Base-by-base conservation (phyloP, 2,329 filamentous ascomycete genomes). In the Neocatenulostroma microsporum region DNA sequence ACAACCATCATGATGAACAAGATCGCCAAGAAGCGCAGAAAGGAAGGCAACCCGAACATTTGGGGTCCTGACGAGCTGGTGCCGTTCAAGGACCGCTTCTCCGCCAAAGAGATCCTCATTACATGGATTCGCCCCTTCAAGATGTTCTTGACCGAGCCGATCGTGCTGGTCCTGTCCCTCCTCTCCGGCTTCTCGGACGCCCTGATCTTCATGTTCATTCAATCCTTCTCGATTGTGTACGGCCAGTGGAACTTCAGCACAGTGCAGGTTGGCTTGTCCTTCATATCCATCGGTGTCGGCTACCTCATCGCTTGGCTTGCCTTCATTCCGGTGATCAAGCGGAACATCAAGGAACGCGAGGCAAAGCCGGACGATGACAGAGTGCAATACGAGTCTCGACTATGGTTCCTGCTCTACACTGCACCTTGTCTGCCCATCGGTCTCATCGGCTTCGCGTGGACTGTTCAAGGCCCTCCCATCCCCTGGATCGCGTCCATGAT, bases 151-250 rank as follows among this genome's bases (percentile, higher is more conserved):
- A 82, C 76, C 1, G 82, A 87, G 62, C 81, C 82, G 7, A 87
- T 86, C 40, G 82, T 86, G 7, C 66, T 84, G 12, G 74, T 73
- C 11, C 66, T 85, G 6, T 85, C 82, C 1, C 70, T 85, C 0
- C 76, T 86, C 2, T 82, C 76, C 3, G 81, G 82, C 26, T 86
- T 86, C 66, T 79, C 76, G 10, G 82, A 85, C 40, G 80, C 80
- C 8, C 71, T 86, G 5, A 84, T 86, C 60, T 86, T 86, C 67
- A 84, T 84, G 73, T 84, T 83, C 60, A 77, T 86, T 43, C 80
- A 86, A 56, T 83, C 78, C 0, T 86, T 84, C 49, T 59, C 66
- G 0, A 66, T 84, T 3, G 81, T 86, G 2, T 85, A 84, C 55
- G 58, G 64, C 9, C 77, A 84, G 51, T 86, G 79, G 78, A 52